Evolutionary conservation across 805 yeast species (phyloP).

Genomic region (Schwanniomyces vanrijiae): DNA sequence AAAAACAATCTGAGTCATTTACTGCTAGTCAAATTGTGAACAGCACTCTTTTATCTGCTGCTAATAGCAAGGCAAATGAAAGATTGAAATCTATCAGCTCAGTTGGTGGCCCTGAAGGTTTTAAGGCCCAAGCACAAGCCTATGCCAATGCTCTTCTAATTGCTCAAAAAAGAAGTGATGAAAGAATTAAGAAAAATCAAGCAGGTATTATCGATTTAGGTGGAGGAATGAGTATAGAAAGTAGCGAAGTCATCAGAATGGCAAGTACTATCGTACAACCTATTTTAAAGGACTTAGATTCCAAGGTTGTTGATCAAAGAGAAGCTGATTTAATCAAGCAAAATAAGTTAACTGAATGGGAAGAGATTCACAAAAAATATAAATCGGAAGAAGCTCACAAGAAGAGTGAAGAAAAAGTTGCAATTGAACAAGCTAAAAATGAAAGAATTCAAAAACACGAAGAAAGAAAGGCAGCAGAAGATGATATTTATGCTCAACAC

Average conservation of each 20-base stretch:
- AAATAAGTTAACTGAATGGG: constrained; percentile 35
- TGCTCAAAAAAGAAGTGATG: constrained; percentile 68
- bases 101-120: constrained; percentile 27
- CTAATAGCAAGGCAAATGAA: constrained; percentile 47
- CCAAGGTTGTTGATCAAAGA: constrained; percentile 71
- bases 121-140: constrained; percentile 48
- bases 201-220: constrained; percentile 71
- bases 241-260: constrained; percentile 71
- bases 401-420: constrained; percentile 34
- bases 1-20: constrained; percentile 28
- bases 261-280: constrained; percentile 84
- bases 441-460: constrained; percentile 32
- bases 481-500: constrained; percentile 24
- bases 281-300: constrained; percentile 69
- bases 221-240: constrained; percentile 80
- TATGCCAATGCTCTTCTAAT: constrained; percentile 74
- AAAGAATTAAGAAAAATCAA: constrained; percentile 50
- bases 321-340: constrained; percentile 37
- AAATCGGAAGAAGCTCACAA: constrained; percentile 27
- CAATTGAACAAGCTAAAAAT: constrained; percentile 35
- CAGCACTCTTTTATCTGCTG: constrained; percentile 48
- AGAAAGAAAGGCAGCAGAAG: constrained; percentile 30
- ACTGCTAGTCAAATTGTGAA: constrained; percentile 47
- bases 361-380: constrained; percentile 28
- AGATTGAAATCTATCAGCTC: constrained; percentile 31